Evolutionary conservation across 1,284 basidiomycete genomes (phyloP).

Genomic region (Marasmius oreades): DNA sequence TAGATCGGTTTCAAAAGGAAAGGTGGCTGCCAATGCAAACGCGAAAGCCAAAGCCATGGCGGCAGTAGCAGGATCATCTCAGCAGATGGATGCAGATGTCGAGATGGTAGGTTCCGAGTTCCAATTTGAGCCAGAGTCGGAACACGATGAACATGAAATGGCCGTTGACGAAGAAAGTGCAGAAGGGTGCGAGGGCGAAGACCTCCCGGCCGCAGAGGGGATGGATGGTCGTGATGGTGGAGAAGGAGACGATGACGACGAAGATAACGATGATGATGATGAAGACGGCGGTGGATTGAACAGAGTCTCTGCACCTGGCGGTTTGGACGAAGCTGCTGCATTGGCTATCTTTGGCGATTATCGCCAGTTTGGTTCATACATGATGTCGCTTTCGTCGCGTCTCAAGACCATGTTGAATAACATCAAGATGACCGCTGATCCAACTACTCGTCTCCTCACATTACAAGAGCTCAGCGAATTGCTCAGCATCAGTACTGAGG

Average conservation of each 20-base stretch:
- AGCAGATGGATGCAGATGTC: constrained; percentile 64
- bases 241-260: constrained; percentile 31
- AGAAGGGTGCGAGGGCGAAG: constrained; percentile 44
- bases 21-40: constrained; percentile 59
- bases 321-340: constrained; percentile 70
- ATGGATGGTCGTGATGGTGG: constrained; percentile 39
- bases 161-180: constrained; percentile 29
- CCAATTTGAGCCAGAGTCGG: constrained; percentile 50
- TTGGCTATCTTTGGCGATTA: constrained; percentile 84
- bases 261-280: constrained; percentile 36
- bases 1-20: constrained; percentile 57
- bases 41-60: constrained; percentile 59
- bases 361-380: constrained; percentile 84
- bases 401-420: constrained; percentile 89
- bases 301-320: constrained; percentile 41
- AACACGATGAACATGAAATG: constrained; percentile 44
- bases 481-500: constrained; percentile 95
- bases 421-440: constrained; percentile 80
- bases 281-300: constrained; percentile 30
- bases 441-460: constrained; percentile 81
- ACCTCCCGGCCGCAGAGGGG: constrained; percentile 29
- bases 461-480: constrained; percentile 94
- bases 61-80: constrained; percentile 53
- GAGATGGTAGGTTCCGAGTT: constrained; percentile 72
- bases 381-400: constrained; percentile 82